Base-by-base conservation (phyloP, 371 early-diverging fungal species). In the Coemansia sp. region DNA sequence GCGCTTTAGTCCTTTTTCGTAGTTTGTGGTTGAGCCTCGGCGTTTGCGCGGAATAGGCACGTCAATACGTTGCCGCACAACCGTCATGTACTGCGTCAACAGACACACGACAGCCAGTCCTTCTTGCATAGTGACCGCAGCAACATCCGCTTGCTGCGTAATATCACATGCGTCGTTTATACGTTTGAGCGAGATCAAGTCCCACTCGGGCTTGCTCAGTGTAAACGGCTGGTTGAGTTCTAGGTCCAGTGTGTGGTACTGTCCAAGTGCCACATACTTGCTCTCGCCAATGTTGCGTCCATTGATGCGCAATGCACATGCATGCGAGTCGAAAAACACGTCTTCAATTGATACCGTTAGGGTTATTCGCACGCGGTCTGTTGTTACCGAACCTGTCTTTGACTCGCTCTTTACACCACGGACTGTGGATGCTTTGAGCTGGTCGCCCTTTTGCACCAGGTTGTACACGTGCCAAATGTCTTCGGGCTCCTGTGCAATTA, bases 381-480 rank as follows among this genome's bases (percentile, higher is more conserved):
- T 94, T n/a, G 93, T 88, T 0, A 90, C 90, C 9, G 93, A 91
- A 25, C 97, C 98, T 2, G 98, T 96, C 33, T 89, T 68, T 53
- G 90, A 87, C 78, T 95, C 86, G 58, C 88, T 80, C 79, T 94
- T 87, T 18, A 98, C 87, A 14, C 95, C 90, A 42, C 96, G 87
- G 67, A 95, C 83, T 8, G 97, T 94, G 2, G 91, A 86, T 8
- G 94, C 93, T 71, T 88, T 86, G 57, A 98, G 84, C 69, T 84
- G 83, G 85, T 98, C 99, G 53, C 92, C 94, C 65, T 87, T 85
- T 14, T 86, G 82, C 58, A 98, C 90, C 47, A 98, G 84, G 81
- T 97, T 96, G 84, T 97, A 98, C 30, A 93, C 87, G 80, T 96
- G 95, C 97, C 99, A 98, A 93, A 98, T 94, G 81, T 97, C 99